Conservation (phyloP, 805 yeast species). For the Scheffersomyces stipitis region DNA sequence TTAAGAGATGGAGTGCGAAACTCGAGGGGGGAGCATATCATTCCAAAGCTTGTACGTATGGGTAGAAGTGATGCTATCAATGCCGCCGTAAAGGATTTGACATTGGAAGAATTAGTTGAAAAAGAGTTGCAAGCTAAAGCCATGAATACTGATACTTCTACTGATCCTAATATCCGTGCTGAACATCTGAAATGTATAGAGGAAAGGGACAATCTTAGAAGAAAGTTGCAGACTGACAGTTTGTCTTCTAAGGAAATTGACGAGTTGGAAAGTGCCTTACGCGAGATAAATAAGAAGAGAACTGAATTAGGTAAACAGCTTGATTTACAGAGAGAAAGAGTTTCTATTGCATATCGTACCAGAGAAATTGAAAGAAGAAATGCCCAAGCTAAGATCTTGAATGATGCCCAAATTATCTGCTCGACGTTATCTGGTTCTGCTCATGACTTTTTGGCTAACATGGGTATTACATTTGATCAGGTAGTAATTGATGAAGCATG, state of each 20-base stretch:
- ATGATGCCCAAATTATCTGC: constrained; percentile 81
- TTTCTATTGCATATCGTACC: constrained; percentile 65
- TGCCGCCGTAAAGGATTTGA: constrained; percentile 74
- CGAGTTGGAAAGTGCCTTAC: constrained; percentile 48
- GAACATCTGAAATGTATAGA: constrained; percentile 52
- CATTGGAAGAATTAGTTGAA: constrained; percentile 85
- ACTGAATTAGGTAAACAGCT: constrained; percentile 69
- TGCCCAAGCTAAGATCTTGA: constrained; percentile 68
- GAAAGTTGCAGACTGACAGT: constrained; percentile 28
- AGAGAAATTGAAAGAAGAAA: constrained; percentile 77
- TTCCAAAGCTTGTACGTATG: constrained; percentile 75
- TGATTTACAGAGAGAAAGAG: constrained; percentile 77
- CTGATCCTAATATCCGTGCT: constrained; percentile 50
- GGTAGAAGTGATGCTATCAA: constrained; percentile 90
- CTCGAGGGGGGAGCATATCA: constrained; percentile 50
- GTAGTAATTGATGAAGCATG: constrained; percentile 97
- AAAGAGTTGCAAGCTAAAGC: constrained; percentile 43
- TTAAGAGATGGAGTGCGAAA: constrained; percentile 68
- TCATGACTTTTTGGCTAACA: constrained; percentile 73
- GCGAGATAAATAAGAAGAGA: constrained; percentile 59
- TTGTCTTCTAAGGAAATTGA: constrained; percentile 42
- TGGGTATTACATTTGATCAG: constrained; percentile 80
- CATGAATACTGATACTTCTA: constrained; percentile 31
- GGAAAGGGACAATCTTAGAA: constrained; percentile 58
- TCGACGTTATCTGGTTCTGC: constrained; percentile 94